Evolutionary conservation across 2,329 filamentous ascomycete species (phyloP), one percentile per base, ranked within the genome.

Genomic region (Scytalidium sp.): DNA sequence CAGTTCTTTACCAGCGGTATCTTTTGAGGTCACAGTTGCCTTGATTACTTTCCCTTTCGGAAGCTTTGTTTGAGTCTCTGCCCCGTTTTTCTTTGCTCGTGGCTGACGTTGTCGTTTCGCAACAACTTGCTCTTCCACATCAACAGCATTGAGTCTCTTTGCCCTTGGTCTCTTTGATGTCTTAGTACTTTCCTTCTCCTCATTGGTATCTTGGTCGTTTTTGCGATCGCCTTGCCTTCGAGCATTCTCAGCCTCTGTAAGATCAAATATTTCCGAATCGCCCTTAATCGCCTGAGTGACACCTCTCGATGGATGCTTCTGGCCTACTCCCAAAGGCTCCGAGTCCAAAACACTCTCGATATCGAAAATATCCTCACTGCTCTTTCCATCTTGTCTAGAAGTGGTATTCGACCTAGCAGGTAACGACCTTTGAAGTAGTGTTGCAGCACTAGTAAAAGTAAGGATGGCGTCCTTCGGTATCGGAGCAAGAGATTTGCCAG

Each of bases 381-480:
- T 10, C 20, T 9, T 17, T 9, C 9, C 41, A n/a, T 43, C 41
- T 21, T 13, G 19, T 7, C 6, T n/a, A 7, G 19, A 41, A 6
- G 39, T 21, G n/a, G 39, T 19, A 41, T 57, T 57, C 13, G 46
- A 55, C 27, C 61, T 27, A 7, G 7, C 25, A 27, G 25, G 7
- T 7, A 7, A 13, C 13, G 25, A n/a, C 17, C 13, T 15, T 9
- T n/a, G 32, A 55, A 41, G 8, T n/a, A 63, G 55, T 19, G 60
- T 67, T 10, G 71, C 64, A 21, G 75, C 72, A 51, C 67, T 75
- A 2, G 71, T 71, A 47, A 78, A 78, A 0, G 67, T 64, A 10
- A 58, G 60, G 15, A 60, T 54, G 2, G 66, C 67, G 57, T 69
- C 59, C 15, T 64, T 53, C 3, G 74, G 67, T 29, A 74, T 67